Conservation (phyloP, 768 basidiomycete genomes). For the Russula earlei region DNA sequence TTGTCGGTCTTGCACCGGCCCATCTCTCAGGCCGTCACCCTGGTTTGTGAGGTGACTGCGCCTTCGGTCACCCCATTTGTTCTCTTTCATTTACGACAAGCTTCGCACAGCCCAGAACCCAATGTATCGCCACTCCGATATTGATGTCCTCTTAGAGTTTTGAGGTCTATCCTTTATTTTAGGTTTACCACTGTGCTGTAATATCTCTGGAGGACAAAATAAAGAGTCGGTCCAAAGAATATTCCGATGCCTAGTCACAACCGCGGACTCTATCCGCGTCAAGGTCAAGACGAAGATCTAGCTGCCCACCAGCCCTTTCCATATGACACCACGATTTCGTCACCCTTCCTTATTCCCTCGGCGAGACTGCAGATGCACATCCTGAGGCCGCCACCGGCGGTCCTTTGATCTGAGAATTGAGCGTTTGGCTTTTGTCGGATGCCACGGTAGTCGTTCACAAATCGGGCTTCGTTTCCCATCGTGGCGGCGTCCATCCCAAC, state of each 20-base stretch:
- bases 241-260: not conserved
- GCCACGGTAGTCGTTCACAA: slow-evolving; percentile 87
- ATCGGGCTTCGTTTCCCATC: slow-evolving; percentile 82
- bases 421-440: slow-evolving; percentile 62
- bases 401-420: slow-evolving; percentile 50
- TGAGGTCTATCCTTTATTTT: slow-evolving; percentile 9
- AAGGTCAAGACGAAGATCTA: slow-evolving; percentile 25
- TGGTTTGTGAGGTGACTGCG: not conserved
- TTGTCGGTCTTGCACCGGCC: slow-evolving; percentile 5
- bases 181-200: not conserved
- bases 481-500: slow-evolving; percentile 69
- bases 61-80: not conserved
- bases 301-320: slow-evolving; percentile 79
- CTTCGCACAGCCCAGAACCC: not conserved
- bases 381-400: slow-evolving; percentile 47
- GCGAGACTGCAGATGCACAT: slow-evolving; percentile 69
- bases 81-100: slow-evolving; percentile 3
- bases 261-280: not conserved
- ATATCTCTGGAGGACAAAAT: slow-evolving; percentile 4
- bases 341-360: slow-evolving; percentile 59
- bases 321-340: slow-evolving; percentile 83
- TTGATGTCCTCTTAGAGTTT: slow-evolving; percentile 7
- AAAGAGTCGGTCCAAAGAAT: not conserved
- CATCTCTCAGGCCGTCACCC: not conserved
- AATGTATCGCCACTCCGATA: not conserved